Evolutionary conservation across 495 filamentous ascomycete species (phyloP).

Genomic region (Lepraria neglecta): DNA sequence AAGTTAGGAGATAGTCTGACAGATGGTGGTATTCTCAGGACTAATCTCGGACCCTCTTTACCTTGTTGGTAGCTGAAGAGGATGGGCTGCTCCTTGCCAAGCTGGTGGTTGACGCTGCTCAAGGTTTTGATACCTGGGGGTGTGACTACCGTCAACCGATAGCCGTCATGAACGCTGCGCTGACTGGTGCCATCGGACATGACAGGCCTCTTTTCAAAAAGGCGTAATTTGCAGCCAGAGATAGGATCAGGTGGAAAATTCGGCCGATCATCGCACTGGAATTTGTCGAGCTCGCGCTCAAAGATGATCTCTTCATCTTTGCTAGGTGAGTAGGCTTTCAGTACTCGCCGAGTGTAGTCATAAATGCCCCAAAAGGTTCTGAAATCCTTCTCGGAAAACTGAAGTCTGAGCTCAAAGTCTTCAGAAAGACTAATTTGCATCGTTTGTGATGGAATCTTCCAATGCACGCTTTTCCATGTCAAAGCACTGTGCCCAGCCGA

Average conservation of each 20-base stretch:
- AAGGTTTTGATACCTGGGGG: slow-evolving; percentile 67
- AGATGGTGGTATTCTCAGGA: slow-evolving; percentile 12
- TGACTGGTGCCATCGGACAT: slow-evolving; percentile 60
- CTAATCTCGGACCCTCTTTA: slow-evolving; percentile 47
- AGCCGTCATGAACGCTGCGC: slow-evolving; percentile 65
- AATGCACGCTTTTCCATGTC: slow-evolving; percentile 72
- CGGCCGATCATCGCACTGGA: slow-evolving; percentile 69
- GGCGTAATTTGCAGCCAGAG: slow-evolving; percentile 56
- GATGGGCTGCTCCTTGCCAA: slow-evolving; percentile 55
- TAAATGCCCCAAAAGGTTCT: slow-evolving; percentile 71
- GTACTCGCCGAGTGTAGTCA: slow-evolving; percentile 69
- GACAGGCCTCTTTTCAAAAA: slow-evolving; percentile 63
- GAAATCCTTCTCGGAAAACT: slow-evolving; percentile 67
- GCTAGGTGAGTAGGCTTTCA: slow-evolving; percentile 57
- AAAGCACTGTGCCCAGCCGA: slow-evolving; percentile 58
- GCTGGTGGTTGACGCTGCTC: slow-evolving; percentile 60
- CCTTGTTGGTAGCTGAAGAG: slow-evolving; percentile 67
- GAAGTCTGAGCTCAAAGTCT: slow-evolving; percentile 60
- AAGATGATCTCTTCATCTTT: slow-evolving; percentile 60
- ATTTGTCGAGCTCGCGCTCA: slow-evolving; percentile 56
- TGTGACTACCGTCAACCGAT: slow-evolving; percentile 67
- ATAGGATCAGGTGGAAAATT: slow-evolving; percentile 69
- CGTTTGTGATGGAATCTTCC: slow-evolving; percentile 59
- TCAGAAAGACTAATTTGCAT: slow-evolving; percentile 30
- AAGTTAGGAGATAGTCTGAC: slow-evolving; percentile 45